Conservation (phyloP, 2,329 filamentous ascomycete species). For the Arthrobotrys megalospora region DNA sequence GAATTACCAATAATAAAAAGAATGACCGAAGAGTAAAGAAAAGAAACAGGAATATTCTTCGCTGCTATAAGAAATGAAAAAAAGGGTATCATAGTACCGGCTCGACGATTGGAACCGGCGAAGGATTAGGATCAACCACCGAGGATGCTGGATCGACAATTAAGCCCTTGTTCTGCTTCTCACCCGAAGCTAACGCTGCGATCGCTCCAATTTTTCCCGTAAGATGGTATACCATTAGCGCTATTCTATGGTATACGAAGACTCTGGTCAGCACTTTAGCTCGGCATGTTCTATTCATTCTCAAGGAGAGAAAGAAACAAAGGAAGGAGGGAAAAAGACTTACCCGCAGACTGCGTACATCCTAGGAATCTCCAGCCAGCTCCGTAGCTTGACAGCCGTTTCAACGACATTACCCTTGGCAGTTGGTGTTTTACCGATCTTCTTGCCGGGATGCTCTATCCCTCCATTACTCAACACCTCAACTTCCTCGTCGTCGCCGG, state of each 20-base stretch:
- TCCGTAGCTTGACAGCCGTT: slow-evolving; percentile 73
- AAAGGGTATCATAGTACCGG: slow-evolving; percentile 9
- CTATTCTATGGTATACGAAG: slow-evolving; percentile 44
- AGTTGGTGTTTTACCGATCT: slow-evolving; percentile 66
- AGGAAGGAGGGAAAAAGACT: slow-evolving; percentile 14
- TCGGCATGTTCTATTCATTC: background rate
- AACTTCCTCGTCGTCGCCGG: slow-evolving; percentile 73
- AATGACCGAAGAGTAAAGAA: background rate
- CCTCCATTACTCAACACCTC: slow-evolving; percentile 39
- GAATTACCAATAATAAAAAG: background rate
- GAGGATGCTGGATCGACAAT: slow-evolving; percentile 18
- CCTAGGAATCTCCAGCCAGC: slow-evolving; percentile 73
- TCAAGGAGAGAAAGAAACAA: too few relatives aligned
- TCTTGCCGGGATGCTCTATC: slow-evolving; percentile 60
- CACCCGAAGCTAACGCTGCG: slow-evolving; percentile 26
- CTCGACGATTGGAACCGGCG: slow-evolving; percentile 7
- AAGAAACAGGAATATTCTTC: slow-evolving; percentile 12
- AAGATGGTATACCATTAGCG: slow-evolving; percentile 58
- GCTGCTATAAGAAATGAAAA: background rate
- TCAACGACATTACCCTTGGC: slow-evolving; percentile 68
- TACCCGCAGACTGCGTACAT: slow-evolving; percentile 71
- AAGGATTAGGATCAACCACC: slow-evolving; percentile 18
- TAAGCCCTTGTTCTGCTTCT: background rate
- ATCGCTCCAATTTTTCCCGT: slow-evolving; percentile 56
- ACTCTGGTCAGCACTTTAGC: slow-evolving; percentile 46